Base-by-base conservation (phyloP, 2,329 filamentous ascomycete genomes). In the Penicillium glabrum region DNA sequence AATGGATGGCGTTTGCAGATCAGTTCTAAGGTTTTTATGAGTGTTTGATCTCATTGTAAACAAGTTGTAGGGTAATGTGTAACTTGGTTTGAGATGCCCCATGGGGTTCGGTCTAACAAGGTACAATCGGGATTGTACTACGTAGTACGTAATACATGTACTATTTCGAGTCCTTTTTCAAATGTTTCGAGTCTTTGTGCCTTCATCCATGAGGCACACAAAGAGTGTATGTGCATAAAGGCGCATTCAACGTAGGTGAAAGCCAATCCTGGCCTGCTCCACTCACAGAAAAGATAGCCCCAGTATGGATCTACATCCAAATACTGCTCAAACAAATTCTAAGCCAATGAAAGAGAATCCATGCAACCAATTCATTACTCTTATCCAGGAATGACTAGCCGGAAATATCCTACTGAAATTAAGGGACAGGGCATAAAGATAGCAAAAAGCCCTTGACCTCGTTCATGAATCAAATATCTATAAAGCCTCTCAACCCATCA, bases 1-100 rank as follows among this genome's bases (percentile, higher is more conserved):
- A 63, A 64, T 61, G 59, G 48, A 65, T 55, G 61, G 61, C 57
- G 55, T 64, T 65, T 54, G 23, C 14, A 39, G 29, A 26, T 39
- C 19, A 49, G n/a, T 26, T n/a, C 27, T 9, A 29, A 29, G 27
- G 27, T 10, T 11, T 4, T 11, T 23, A 5, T 49, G 7, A 8
- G 14, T 35, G 10, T 37, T 48, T 46, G 7, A 11, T 41, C 35
- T 16, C 35, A 39, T 41, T 13, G 37, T 21, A 41, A 41, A 41
- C 10, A 41, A 14, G 23, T 6, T 13, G 39, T 41, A 41, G n/a
- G 35, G 3, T 39, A 23, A 13, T 41, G 39, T 23, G 39, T 41
- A 41, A 41, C n/a, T 19, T 41, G 10, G 10, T 7, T 9, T 21
- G 19, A 21, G 39, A 23, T 21, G 39, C 39, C 19, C 10, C 39